Base-by-base conservation (phyloP, 345 rosid genomes). In the Cardamine occulta region DNA sequence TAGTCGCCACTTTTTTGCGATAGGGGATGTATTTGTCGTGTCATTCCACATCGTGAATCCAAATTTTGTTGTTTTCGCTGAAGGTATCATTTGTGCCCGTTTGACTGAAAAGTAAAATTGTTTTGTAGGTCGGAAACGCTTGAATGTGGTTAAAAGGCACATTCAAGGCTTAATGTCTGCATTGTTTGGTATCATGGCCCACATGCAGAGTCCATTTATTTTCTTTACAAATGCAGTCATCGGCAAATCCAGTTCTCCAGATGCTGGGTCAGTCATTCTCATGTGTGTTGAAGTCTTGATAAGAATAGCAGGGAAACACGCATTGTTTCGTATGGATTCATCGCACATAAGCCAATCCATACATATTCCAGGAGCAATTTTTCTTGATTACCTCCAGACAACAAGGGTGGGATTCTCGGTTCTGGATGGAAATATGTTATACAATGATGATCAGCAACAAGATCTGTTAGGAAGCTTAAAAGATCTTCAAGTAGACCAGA, bases 251-350 rank as follows among this genome's bases (percentile, higher is more conserved):
- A 68, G 44, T 74, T 75, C 62, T 74, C 93, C 96, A 19, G 96
- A 93, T 87, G 82, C 91, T 31, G 98, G 98, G 78, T 84, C 93
- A 14, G 90, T 88, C 68, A 82, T 91, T 80, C 94, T 92, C 68
- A 90, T 90, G 97, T 89, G 93, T 81, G 85, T 89, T 74, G 93
- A 89, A 86, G 91, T 92, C 29, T 83, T 95, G 78, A 88, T 87
- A 63, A 88, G 91, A 85, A 73, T 89, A 77, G 87, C 86, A 68
- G 94, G 90, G 74, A 92, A 91, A 77, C 88, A 74, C 65, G 85
- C 86, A 62, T 69, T 85, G 71, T 89, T 87, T 79, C 82, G 80
- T 62, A 78, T 95, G 90, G 86, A 89, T 74, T 77, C 90, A 21
- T 90, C 89, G 81, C 99, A 92, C 69, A 74, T 90, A 64, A 86